phyloP scores from a whole-genome alignment of 441 rosid genomes.

The Eruca vesicaria region DNA sequence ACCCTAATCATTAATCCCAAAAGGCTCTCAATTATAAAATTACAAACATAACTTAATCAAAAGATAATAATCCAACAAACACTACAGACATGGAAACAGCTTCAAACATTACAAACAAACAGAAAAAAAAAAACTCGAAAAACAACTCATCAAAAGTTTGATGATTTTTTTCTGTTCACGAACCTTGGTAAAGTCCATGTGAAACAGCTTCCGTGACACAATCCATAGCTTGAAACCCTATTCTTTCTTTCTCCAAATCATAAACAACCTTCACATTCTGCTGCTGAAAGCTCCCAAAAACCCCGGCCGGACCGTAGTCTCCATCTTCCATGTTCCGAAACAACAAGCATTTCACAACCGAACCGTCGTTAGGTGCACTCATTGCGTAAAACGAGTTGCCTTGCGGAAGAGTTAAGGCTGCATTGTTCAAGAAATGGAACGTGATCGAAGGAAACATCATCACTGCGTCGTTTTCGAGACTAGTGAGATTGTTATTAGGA shows the following conservation, averaged over 20 bases:
- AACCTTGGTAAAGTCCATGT: slow-evolving; percentile 47
- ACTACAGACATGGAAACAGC: background rate
- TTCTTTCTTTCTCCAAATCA: slow-evolving; percentile 71
- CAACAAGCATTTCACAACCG: slow-evolving; percentile 67
- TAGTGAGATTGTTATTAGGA: slow-evolving; percentile 45
- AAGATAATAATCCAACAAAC: slow-evolving; percentile 11
- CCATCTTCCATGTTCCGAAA: slow-evolving; percentile 72
- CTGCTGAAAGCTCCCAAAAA: slow-evolving; percentile 85
- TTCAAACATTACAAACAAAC: slow-evolving; percentile 1
- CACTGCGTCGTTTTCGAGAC: slow-evolving; percentile 15
- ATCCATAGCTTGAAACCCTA: slow-evolving; percentile 76
- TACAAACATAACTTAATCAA: slow-evolving; percentile 14
- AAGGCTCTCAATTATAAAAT: background rate
- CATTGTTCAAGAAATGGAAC: slow-evolving; percentile 72
- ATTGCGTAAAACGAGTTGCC: slow-evolving; percentile 65
- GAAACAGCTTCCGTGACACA: slow-evolving; percentile 61
- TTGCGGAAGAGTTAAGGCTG: slow-evolving; percentile 60
- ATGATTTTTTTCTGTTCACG: slow-evolving; percentile 1
- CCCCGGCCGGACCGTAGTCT: slow-evolving; percentile 71
- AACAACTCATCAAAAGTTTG: background rate
- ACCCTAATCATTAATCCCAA: slow-evolving; percentile 21
- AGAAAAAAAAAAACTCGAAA: background rate
- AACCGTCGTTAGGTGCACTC: slow-evolving; percentile 66
- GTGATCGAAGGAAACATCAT: slow-evolving; percentile 56
- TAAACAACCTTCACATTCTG: slow-evolving; percentile 75